Base-by-base conservation (phyloP, 2,329 filamentous ascomycete genomes). In the Arthrobotrys conoides region DNA sequence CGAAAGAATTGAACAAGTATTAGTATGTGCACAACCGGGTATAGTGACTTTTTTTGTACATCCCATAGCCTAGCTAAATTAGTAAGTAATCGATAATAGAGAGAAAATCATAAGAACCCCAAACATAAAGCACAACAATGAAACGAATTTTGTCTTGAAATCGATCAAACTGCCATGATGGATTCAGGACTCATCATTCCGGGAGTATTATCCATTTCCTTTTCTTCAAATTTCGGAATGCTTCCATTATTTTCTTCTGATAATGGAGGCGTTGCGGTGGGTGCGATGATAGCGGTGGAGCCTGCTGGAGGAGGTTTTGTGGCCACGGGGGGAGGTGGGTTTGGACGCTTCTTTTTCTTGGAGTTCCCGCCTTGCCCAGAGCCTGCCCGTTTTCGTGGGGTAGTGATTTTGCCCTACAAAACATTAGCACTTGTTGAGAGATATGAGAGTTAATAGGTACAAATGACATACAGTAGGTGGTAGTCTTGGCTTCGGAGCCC, bases 131-230 rank as follows among this genome's bases (percentile, higher is more conserved):
- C 57, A 61, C 57, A 20, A 27, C 18, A 61, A 44, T 61, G 57
- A 61, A 61, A 61, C 57, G 22, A 44, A n/a, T 61, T 14, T 24
- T 44, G 57, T 61, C 57, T 44, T 44, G 57, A 6, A 20, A 27
- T 44, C 18, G 18, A 65, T 66, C 51, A 82, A 38, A 78, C 73
- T 67, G 80, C 81, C 84, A 86, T 72, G 83, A 93, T 90, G 84
- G 92, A 94, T 85, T 95, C 91, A 3, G 93, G 93, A 83, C 92
- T 96, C 87, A 95, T 93, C 90, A 95, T 93, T 20, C 91, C 91
- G 24, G 75, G 75, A 36, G 90, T 89, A 18, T 87, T 88, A 66
- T 90, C 89, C 71, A 90, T 90, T 83, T 92, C 91, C 81, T 91
- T 91, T 71, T 89, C 91, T 83, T 90, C 90, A 79, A 88, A 91